A percentile compares a stretch with the other conserved stretches of the same genome.
These are phyloP conservation scores for Nakazawaea populi DNA, from an alignment of 805 yeast genomes.

Conservation along the genomic window DNA sequence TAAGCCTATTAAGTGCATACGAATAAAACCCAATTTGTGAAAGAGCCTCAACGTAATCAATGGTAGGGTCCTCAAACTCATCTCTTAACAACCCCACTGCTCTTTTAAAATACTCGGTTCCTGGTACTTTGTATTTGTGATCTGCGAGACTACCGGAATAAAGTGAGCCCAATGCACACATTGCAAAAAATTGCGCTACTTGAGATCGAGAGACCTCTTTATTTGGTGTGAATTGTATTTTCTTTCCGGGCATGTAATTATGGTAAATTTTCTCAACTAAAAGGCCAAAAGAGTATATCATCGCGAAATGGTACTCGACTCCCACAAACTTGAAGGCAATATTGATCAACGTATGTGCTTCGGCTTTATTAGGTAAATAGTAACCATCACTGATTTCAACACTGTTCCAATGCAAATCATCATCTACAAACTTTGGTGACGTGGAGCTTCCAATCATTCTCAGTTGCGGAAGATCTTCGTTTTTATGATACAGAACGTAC, in stretches of 20 bases:
- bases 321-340: slow-evolving; percentile 8
- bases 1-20: slow-evolving; percentile 8
- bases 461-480: not conserved
- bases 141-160: slow-evolving; percentile 3
- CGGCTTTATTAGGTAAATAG: slow-evolving; percentile 3
- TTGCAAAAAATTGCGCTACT: slow-evolving; percentile 10
- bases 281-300: slow-evolving; percentile 1
- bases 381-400: not conserved
- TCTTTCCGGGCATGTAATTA: slow-evolving; percentile 1
- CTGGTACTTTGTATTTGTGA: slow-evolving; percentile 3
- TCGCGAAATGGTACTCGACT: slow-evolving; percentile 6
- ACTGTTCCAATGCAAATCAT: slow-evolving; percentile 8
- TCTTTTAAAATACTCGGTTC: slow-evolving; percentile 2
- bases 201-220: not conserved
- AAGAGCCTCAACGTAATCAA: slow-evolving; percentile 10
- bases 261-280: slow-evolving; percentile 6
- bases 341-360: not conserved
- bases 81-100: slow-evolving; percentile 6
- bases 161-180: slow-evolving; percentile 11
- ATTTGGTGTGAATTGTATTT: not conserved
- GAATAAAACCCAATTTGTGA: slow-evolving; percentile 7
- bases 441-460: not conserved
- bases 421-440: not conserved
- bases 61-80: slow-evolving; percentile 6
- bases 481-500: slow-evolving; percentile 1